Evolutionary conservation across 208 protist genomes (phyloP).

Genomic region (Acanthamoeba lenticulata): DNA sequence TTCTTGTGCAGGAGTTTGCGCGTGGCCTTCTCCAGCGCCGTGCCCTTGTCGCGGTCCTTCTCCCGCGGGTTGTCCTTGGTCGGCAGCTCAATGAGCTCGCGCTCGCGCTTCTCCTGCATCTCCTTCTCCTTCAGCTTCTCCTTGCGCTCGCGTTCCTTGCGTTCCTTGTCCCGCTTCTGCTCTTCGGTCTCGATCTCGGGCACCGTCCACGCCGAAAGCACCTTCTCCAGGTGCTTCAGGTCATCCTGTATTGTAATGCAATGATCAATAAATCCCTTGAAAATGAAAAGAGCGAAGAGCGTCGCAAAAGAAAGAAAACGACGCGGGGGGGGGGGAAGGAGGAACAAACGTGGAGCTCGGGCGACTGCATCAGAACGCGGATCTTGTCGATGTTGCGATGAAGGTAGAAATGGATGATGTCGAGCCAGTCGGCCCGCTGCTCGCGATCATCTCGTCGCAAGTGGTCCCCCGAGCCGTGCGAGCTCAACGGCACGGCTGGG

Average conservation of each 20-base stretch:
- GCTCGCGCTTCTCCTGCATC: slow-evolving; percentile 41
- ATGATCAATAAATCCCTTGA: not conserved
- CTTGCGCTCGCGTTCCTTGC: slow-evolving; percentile 25
- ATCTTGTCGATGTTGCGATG: slow-evolving; percentile 61
- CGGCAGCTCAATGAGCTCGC: slow-evolving; percentile 33
- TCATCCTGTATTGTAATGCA: slow-evolving; percentile 25
- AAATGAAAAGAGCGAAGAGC: not conserved
- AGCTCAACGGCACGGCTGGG: not conserved
- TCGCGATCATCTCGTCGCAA: not conserved
- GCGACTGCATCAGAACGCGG: slow-evolving; percentile 21
- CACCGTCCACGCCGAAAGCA: slow-evolving; percentile 34
- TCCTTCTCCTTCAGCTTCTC: slow-evolving; percentile 65
- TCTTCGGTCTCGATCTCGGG: slow-evolving; percentile 54
- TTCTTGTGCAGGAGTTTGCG: slow-evolving; percentile 15
- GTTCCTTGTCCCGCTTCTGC: slow-evolving; percentile 7
- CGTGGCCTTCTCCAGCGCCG: slow-evolving; percentile 7
- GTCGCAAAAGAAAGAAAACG: not conserved
- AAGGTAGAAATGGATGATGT: slow-evolving; percentile 54
- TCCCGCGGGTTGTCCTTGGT: not conserved
- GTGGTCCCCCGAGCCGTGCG: not conserved
- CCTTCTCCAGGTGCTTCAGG: slow-evolving; percentile 42
- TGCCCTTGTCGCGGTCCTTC: slow-evolving; percentile 45
- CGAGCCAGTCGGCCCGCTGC: slow-evolving; percentile 10
- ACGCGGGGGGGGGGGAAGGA: not conserved
- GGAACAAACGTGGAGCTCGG: slow-evolving; percentile 25